phyloP scores from a whole-genome alignment of 225 moss, liverwort and hornwort genomes.

The Sphagnum tenellum region DNA sequence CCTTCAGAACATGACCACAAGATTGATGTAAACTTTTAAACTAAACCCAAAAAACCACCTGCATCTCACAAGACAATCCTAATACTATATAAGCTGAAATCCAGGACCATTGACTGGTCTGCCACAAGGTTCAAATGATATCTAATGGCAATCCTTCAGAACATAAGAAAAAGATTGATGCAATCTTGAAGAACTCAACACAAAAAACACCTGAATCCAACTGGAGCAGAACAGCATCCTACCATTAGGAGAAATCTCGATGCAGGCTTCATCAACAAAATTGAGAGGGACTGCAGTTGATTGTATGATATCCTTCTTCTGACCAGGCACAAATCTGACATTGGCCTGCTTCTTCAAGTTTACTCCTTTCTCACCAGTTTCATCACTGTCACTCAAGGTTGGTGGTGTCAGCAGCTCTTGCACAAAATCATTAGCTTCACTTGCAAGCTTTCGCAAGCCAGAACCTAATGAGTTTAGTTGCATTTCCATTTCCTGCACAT shows the following conservation, averaged over 20 bases:
- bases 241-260: constrained; percentile 47
- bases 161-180: not conserved
- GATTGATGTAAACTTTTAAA: too few species aligned
- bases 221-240: not conserved
- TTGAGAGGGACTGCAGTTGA: constrained; percentile 39
- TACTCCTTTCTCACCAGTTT: constrained; percentile 29
- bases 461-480: constrained; percentile 47
- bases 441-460: constrained; percentile 46
- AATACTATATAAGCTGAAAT: too few species aligned
- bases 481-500: constrained; percentile 40
- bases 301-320: constrained; percentile 41
- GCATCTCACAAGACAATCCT: too few species aligned
- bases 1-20: too few species aligned
- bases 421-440: constrained; percentile 50
- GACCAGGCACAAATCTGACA: constrained; percentile 34
- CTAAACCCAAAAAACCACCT: too few species aligned
- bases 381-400: constrained; percentile 14
- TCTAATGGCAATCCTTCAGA: too few species aligned
- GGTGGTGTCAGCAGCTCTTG: constrained; percentile 42
- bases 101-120: not conserved
- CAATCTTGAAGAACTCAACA: not conserved
- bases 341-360: constrained; percentile 47
- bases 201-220: not conserved
- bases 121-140: not conserved
- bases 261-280: constrained; percentile 56